These are phyloP conservation scores for Penstemon eatonii DNA, from an alignment of 257 asterid genomes.

Conservation along the genomic window DNA sequence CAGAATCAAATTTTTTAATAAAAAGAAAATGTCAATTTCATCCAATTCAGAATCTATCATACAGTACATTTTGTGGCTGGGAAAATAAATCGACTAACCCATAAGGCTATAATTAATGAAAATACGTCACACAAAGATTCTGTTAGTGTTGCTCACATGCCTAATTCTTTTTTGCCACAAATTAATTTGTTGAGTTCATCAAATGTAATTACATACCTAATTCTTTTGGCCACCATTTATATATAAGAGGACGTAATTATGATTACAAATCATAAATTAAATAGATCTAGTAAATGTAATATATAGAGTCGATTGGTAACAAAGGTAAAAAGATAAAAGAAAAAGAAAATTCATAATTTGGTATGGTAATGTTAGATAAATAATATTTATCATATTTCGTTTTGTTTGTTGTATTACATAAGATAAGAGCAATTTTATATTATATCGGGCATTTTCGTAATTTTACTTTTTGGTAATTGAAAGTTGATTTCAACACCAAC, in stretches of 20 bases:
- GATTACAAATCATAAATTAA: not conserved
- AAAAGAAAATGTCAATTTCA: slow-evolving; percentile 20
- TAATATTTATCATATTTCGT: too few relatives aligned
- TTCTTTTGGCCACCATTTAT: not conserved
- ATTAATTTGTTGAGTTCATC: not conserved
- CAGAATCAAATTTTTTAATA: slow-evolving; percentile 15
- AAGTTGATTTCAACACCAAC: too few relatives aligned
- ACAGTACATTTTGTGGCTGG: slow-evolving; percentile 7
- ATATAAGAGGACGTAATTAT: not conserved
- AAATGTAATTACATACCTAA: too few relatives aligned
- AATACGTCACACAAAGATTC: slow-evolving; percentile 19
- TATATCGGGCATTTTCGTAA: too few relatives aligned
- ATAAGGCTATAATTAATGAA: not conserved
- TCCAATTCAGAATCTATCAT: slow-evolving; percentile 24
- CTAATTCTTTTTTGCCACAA: not conserved
- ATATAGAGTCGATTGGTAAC: too few relatives aligned
- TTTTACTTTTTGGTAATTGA: too few relatives aligned
- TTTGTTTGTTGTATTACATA: too few relatives aligned
- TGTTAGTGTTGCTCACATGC: not conserved
- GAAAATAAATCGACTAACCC: slow-evolving; percentile 25
- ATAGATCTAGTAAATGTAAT: too few relatives aligned
- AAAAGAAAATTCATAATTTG: too few relatives aligned
- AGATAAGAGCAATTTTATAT: too few relatives aligned
- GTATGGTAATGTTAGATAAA: too few relatives aligned
- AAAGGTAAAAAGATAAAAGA: too few relatives aligned